Evolutionary conservation across 2,329 filamentous ascomycete species (phyloP).

Genomic region (Aspergillus pseudoterreus): DNA sequence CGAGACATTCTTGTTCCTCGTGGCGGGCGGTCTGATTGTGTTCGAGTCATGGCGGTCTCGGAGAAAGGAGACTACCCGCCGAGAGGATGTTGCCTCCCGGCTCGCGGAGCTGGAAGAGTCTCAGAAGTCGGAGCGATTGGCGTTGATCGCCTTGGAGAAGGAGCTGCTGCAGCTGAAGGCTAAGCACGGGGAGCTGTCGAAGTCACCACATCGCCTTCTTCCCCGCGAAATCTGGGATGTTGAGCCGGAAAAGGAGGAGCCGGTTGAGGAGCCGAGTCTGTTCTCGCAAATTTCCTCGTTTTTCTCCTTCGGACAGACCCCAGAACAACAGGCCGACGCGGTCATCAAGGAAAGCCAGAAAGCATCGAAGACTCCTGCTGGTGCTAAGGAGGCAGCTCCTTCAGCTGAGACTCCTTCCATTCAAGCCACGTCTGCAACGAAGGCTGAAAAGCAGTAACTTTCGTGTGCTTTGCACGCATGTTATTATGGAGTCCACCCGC

Average conservation of each 20-base stretch:
- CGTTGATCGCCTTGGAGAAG: constrained; percentile 44
- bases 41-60: constrained; percentile 60
- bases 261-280: constrained; percentile 27
- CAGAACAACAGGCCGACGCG: constrained; percentile 11
- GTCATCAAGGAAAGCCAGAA: constrained; percentile 6
- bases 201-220: constrained; percentile 31
- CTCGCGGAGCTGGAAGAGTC: constrained; percentile 56
- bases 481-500: constrained; percentile 1
- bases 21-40: constrained; percentile 60
- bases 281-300: constrained; percentile 32
- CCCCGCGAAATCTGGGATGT: constrained; percentile 40
- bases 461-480: constrained; percentile 1
- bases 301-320: constrained; percentile 23
- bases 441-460: not conserved
- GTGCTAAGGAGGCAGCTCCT: not conserved
- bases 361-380: not conserved
- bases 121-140: constrained; percentile 37
- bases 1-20: constrained; percentile 63
- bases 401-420: not conserved
- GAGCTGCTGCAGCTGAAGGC: constrained; percentile 42
- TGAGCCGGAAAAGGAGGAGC: constrained; percentile 25
- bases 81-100: constrained; percentile 59
- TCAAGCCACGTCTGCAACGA: not conserved
- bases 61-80: constrained; percentile 56
- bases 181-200: constrained; percentile 30